Conservation (phyloP, 2,329 filamentous ascomycete genomes). For the Dactylellina cionopaga region DNA sequence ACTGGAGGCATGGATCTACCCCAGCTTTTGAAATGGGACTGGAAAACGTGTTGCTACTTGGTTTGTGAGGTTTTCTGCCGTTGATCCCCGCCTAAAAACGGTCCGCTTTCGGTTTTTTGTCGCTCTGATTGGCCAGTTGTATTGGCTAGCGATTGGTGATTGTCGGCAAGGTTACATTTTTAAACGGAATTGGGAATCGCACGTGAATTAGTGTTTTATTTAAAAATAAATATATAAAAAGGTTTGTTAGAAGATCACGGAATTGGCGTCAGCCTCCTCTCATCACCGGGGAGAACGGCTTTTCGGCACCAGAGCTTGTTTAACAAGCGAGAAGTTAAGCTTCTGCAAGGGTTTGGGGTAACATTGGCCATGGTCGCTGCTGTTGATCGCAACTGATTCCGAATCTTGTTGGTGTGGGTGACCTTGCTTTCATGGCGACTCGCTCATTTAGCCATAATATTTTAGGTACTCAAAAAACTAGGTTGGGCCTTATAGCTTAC, state of each 20-base stretch:
- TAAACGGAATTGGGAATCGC: no score
- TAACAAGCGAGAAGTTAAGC: constrained; percentile 49
- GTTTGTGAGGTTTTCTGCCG: not conserved
- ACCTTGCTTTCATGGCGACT: constrained; percentile 23
- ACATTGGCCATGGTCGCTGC: constrained; percentile 6
- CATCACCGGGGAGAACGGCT: constrained; percentile 36
- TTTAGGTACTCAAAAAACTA: not conserved
- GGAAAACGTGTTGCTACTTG: constrained; percentile 23
- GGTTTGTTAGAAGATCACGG: not conserved
- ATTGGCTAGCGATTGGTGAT: not conserved
- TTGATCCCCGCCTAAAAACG: not conserved
- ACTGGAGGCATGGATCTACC: no score
- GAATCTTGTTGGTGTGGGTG: constrained; percentile 3
- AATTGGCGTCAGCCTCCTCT: constrained; percentile 31
- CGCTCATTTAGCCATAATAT: constrained; percentile 36
- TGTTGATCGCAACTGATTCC: constrained; percentile 27
- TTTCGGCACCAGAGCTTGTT: constrained; percentile 50
- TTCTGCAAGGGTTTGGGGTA: constrained; percentile 49
- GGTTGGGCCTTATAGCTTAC: constrained; percentile 12
- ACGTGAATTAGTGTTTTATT: no score
- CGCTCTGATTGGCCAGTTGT: constrained; percentile 1
- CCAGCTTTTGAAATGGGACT: no score
- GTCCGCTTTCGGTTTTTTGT: not conserved
- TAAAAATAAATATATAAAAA: constrained; percentile 32
- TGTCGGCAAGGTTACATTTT: constrained; percentile 14